A percentile compares a stretch with the other conserved stretches of the same genome.
Evolutionary conservation across 257 asterid genomes (phyloP).

Genomic region (Ilex asprella): DNA sequence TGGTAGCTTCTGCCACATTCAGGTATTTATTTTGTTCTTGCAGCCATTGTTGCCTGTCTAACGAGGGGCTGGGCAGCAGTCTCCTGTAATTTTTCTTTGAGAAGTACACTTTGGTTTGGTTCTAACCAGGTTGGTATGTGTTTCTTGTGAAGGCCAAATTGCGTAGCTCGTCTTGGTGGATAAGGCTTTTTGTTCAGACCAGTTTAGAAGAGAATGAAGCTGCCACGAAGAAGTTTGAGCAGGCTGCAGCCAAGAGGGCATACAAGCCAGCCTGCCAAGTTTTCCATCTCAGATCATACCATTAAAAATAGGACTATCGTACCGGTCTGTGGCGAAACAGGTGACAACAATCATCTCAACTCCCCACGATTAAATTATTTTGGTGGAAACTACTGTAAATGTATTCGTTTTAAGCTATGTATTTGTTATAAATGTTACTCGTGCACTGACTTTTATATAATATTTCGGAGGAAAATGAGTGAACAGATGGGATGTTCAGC

Average conservation of each 20-base stretch:
- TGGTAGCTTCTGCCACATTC: too few relatives aligned
- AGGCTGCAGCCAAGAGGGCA: constrained; percentile 7
- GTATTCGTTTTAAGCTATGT: too few relatives aligned
- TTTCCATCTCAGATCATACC: constrained; percentile 10
- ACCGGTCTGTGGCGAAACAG: neutral
- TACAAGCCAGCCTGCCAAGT: constrained; percentile 5
- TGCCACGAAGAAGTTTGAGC: constrained; percentile 3
- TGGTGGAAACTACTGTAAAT: too few relatives aligned
- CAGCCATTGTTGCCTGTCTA: too few relatives aligned
- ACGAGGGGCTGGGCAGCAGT: neutral
- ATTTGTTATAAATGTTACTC: too few relatives aligned
- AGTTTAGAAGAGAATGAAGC: constrained; percentile 10
- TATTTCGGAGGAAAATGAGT: too few relatives aligned
- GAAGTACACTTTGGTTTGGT: too few relatives aligned
- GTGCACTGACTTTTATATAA: too few relatives aligned
- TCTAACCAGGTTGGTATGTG: neutral
- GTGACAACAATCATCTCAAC: too few relatives aligned
- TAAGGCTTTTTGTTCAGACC: neutral
- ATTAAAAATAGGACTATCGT: neutral
- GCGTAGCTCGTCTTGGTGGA: constrained; percentile 2
- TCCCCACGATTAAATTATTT: too few relatives aligned
- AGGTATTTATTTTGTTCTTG: too few relatives aligned
- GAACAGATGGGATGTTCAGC: too few relatives aligned
- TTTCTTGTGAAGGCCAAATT: constrained; percentile 3
- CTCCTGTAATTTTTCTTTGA: neutral